Percentiles rank a stretch among this genome's conserved stretches.
Evolutionary conservation across 805 yeast genomes (phyloP).

Genomic region (Citeromyces nyonsensis): DNA sequence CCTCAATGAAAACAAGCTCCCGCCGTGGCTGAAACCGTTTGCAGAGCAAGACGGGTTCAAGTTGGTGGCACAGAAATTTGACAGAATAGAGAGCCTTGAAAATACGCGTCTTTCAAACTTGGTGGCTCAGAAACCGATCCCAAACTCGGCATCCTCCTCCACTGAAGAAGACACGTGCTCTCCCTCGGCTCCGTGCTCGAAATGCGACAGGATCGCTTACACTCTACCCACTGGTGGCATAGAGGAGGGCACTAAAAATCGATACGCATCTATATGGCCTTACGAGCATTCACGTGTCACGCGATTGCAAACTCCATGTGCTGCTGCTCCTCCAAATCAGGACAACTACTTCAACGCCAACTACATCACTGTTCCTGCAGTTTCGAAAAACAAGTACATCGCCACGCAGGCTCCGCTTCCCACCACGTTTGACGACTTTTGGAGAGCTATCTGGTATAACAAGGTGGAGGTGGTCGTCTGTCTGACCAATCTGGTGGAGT

Average conservation of each 20-base stretch:
- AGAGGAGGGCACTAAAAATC: conserved; percentile 25
- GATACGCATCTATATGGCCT: conserved; percentile 31
- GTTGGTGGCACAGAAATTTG: conserved; percentile 15
- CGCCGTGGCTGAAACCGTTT: conserved; percentile 4
- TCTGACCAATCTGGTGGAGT: conserved; percentile 13
- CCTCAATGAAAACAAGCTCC: conserved; percentile 2
- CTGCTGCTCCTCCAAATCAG: background rate
- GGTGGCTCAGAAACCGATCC: conserved; percentile 3
- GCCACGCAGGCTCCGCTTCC: conserved; percentile 29
- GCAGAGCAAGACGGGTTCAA: conserved; percentile 9
- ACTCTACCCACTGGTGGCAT: conserved; percentile 23
- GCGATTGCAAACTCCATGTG: conserved; percentile 10
- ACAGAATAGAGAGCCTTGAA: conserved; percentile 21
- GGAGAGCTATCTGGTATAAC: conserved; percentile 21
- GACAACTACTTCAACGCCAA: conserved; percentile 31
- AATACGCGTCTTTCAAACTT: conserved; percentile 19
- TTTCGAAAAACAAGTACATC: conserved; percentile 16
- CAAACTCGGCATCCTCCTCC: conserved; percentile 2
- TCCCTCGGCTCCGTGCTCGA: conserved; percentile 24
- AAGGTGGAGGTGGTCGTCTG: conserved; percentile 19
- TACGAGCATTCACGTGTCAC: conserved; percentile 30
- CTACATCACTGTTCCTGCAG: conserved; percentile 16
- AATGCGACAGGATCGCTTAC: conserved; percentile 22
- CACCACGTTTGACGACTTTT: conserved; percentile 25
- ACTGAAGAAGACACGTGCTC: conserved; percentile 15